Evolutionary conservation across 2,329 filamentous ascomycete species (phyloP), one percentile per base, ranked within the genome.

Genomic region (Claviceps pazoutovae): DNA sequence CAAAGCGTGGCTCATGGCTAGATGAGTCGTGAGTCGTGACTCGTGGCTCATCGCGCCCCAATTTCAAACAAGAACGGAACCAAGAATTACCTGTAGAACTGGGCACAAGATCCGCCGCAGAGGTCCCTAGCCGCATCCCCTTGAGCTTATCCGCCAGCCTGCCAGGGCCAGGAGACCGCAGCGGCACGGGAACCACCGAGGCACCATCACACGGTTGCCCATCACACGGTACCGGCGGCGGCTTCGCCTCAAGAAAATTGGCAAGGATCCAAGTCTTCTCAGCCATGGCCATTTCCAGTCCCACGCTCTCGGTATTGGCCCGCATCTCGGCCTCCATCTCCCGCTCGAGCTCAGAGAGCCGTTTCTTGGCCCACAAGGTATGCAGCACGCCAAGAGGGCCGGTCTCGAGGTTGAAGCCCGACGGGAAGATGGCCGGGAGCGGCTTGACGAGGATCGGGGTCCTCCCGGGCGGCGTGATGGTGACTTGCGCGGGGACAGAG

Each of bases 291-390:
- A 95, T 95, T 62, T 88, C 81, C 52, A 94, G 70, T 1, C 86
- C 89, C 17, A 95, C 79, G 19, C 89, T 86, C 68, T 95, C 89
- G 13, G 78, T 76, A 62, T 94, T 95, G 56, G 74, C 72, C 58
- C 76, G 76, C 62, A 84, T 77, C 70, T 95, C 89, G 7, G 72
- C 71, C 9, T 78, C 79, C 58, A 95, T 91, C 71, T 95, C 89
- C 53, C 74, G 74, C 49, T 88, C 80, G 47, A 95, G 71, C 56
- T 86, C 82, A 36, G 81, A 79, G 21, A 95, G 70, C 43, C 89
- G 75, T 65, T 86, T 84, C 72, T 89, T 89, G 17, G 87, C 90
- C 88, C 90, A 96, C 53, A 91, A 81, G 2, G 88, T 95, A 63
- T 95, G 90, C 54, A 95, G 68, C 2, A 95, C 87, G 1, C 89